Evolutionary conservation across 78 protist species (phyloP).

Genomic region (Chrysochromulina parva): DNA sequence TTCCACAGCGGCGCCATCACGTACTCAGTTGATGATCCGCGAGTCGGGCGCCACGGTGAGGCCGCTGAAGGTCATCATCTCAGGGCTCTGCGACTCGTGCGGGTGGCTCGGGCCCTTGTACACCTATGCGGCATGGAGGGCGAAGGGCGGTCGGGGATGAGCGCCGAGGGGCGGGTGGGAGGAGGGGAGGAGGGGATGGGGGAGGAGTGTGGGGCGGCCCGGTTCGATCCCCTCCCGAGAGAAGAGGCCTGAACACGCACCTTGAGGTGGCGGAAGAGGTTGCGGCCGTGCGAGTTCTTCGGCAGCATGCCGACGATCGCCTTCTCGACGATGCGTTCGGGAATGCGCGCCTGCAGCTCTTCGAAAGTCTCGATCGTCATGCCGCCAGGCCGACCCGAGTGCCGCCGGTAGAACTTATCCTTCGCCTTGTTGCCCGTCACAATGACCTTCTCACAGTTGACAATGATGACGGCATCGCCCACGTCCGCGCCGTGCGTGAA

Average conservation of each 20-base stretch:
- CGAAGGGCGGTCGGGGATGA: too few species aligned
- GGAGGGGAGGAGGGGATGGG: too few species aligned
- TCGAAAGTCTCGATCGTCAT: neutral
- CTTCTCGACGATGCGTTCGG: neutral
- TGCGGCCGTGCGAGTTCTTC: neutral
- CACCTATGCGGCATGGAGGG: neutral
- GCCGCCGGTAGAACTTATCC: neutral
- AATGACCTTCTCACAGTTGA: conserved; percentile 1
- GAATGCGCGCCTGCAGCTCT: conserved; percentile 8
- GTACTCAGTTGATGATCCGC: too few species aligned
- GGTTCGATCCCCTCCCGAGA: too few species aligned
- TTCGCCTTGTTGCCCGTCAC: neutral
- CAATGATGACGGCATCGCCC: neutral
- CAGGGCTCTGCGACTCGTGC: neutral
- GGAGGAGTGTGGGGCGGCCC: too few species aligned
- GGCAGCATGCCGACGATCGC: conserved; percentile 23
- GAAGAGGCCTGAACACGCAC: neutral
- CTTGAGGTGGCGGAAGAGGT: conserved; percentile 28
- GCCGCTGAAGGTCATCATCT: neutral
- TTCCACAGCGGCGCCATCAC: too few species aligned
- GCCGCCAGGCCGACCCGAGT: conserved; percentile 31
- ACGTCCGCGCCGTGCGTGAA: neutral
- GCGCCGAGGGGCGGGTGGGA: too few species aligned
- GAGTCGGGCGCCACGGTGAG: neutral
- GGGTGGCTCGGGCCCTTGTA: neutral